Percentiles rank a stretch among this genome's conserved stretches.
Evolutionary conservation across 257 asterid species (phyloP).

Genomic region (Forsythia suspensa): DNA sequence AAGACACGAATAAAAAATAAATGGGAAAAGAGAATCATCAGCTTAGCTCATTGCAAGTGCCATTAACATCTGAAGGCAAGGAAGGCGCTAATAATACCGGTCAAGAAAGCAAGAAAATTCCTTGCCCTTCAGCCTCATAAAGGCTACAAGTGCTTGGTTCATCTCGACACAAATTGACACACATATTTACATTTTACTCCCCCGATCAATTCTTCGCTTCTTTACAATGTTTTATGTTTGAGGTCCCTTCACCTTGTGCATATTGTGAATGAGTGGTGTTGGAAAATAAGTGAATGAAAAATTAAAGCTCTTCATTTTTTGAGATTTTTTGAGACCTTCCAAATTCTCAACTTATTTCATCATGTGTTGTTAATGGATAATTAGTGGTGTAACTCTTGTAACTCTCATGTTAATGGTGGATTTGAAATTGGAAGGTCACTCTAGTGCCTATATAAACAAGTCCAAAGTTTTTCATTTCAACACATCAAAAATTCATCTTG

Average conservation of each 20-base stretch:
- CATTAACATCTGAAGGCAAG: neutral
- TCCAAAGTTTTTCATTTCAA: no score
- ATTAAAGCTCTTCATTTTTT: no score
- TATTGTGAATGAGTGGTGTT: constrained; percentile 15
- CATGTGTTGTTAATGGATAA: no score
- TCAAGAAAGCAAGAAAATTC: constrained; percentile 18
- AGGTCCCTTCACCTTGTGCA: constrained; percentile 27
- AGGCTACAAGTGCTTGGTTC: constrained; percentile 21
- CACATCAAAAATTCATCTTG: no score
- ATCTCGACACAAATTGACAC: constrained; percentile 17
- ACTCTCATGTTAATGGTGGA: no score
- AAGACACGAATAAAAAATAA: neutral
- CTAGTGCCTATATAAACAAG: no score
- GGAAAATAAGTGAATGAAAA: no score
- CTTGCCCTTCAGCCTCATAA: constrained; percentile 17
- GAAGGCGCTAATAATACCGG: no score
- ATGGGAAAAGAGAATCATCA: constrained; percentile 10
- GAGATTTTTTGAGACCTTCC: no score
- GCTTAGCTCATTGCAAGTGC: constrained; percentile 24
- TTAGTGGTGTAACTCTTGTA: no score
- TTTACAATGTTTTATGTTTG: neutral
- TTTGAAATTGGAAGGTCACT: no score
- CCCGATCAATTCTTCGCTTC: constrained; percentile 23
- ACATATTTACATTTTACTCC: constrained; percentile 32
- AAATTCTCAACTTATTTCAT: no score